These are phyloP conservation scores for Nyctanthes arbortristis DNA, from an alignment of 257 asterid genomes.

Conservation along the genomic window DNA sequence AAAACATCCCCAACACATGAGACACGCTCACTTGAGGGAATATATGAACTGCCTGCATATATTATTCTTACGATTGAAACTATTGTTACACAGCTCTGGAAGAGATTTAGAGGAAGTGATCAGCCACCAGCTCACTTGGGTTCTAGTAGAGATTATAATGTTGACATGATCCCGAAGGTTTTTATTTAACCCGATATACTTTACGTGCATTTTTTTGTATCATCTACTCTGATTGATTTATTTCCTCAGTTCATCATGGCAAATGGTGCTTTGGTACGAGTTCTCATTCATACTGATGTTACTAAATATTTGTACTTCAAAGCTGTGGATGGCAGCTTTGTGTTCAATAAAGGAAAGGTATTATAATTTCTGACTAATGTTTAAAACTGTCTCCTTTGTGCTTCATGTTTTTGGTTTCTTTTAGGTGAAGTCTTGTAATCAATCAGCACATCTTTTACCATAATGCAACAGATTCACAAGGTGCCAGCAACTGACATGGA, in stretches of 20 bases:
- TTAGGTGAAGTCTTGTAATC: background rate
- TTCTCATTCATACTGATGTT: constrained; percentile 91
- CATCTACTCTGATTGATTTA: background rate
- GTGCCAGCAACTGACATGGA: constrained; percentile 96
- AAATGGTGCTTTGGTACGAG: constrained; percentile 91
- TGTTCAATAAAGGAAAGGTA: constrained; percentile 90
- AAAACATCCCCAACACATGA: too few relatives aligned
- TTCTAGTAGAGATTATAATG: constrained; percentile 89
- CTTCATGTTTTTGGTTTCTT: background rate
- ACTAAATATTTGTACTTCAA: constrained; percentile 89
- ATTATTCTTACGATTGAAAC: background rate
- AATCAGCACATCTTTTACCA: background rate
- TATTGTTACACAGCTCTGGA: constrained; percentile 54
- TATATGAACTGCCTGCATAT: background rate
- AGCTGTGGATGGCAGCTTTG: constrained; percentile 98
- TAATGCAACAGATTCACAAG: constrained; percentile 74
- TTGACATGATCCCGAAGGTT: constrained; percentile 98
- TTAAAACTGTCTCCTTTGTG: background rate
- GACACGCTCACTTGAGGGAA: too few relatives aligned
- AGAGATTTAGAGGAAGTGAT: constrained; percentile 90
- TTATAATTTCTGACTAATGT: background rate
- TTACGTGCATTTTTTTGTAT: constrained; percentile 2
- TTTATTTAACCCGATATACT: constrained; percentile 14
- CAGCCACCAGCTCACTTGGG: constrained; percentile 86
- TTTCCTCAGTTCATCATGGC: constrained; percentile 86